phyloP scores from a whole-genome alignment of 768 basidiomycete species.

The Leccinum olivaceopallidum region DNA sequence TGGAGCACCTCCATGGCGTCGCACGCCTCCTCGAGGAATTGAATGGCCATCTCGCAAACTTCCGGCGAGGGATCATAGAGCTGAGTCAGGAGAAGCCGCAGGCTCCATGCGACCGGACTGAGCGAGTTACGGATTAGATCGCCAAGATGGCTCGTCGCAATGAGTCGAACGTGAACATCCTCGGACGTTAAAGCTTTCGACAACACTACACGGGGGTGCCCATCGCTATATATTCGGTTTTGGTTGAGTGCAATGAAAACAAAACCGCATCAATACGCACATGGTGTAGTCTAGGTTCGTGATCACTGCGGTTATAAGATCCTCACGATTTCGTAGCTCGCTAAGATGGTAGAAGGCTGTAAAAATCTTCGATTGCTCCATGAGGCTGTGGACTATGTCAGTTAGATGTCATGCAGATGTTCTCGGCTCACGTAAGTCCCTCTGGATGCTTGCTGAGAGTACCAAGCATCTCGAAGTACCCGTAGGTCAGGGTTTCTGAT shows the following conservation, averaged over 20 bases:
- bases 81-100: conserved; percentile 91
- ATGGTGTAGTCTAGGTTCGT: conserved; percentile 90
- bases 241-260: conserved; percentile 3
- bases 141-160: conserved; percentile 87
- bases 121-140: conserved; percentile 66
- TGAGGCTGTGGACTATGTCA: conserved; percentile 49
- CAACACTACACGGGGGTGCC: conserved; percentile 89
- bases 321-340: conserved; percentile 88
- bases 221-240: conserved; percentile 59
- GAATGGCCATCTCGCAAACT: conserved; percentile 88
- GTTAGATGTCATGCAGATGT: not conserved
- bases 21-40: conserved; percentile 87
- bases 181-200: conserved; percentile 94
- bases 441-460: conserved; percentile 85
- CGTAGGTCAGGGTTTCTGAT: conserved; percentile 80
- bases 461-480: conserved; percentile 96
- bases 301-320: conserved; percentile 88
- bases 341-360: conserved; percentile 95
- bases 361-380: conserved; percentile 92
- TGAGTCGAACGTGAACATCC: conserved; percentile 86
- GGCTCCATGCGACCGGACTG: conserved; percentile 80
- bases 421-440: conserved; percentile 74
- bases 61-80: conserved; percentile 93
- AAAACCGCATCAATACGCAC: conserved; percentile 44
- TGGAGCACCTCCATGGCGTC: conserved; percentile 82